A percentile compares a stretch with the other conserved stretches of the same genome.
phyloP scores from a whole-genome alignment of 2,329 filamentous ascomycete species.

The Fusarium praegraminearum region DNA sequence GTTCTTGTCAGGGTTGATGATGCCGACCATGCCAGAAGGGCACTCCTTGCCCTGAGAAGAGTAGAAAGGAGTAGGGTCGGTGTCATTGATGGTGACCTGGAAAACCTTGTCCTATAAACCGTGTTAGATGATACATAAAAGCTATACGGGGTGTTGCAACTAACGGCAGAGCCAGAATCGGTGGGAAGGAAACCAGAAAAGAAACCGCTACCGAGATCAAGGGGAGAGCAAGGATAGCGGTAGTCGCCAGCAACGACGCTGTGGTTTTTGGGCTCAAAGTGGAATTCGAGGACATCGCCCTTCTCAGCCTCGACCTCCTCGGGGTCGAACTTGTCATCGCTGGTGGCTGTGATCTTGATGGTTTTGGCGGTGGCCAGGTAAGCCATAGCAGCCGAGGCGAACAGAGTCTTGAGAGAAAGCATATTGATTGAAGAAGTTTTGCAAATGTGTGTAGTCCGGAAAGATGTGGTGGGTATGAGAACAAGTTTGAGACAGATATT shows the following conservation, averaged over 20 bases:
- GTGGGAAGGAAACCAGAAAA: constrained; percentile 54
- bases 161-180: constrained; percentile 48
- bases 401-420: constrained; percentile 47
- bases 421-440: constrained; percentile 36
- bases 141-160: background rate
- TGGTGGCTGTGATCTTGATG: constrained; percentile 52
- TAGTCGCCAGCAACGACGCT: constrained; percentile 55
- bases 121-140: constrained; percentile 15
- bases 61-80: constrained; percentile 54
- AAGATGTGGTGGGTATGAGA: background rate
- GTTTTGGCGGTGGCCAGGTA: constrained; percentile 49
- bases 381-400: constrained; percentile 45
- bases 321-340: constrained; percentile 52
- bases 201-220: constrained; percentile 52
- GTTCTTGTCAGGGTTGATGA: constrained; percentile 52
- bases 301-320: constrained; percentile 49
- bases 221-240: constrained; percentile 52
- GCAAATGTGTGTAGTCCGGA: background rate
- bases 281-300: constrained; percentile 55
- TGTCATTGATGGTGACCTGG: constrained; percentile 51
- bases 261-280: constrained; percentile 54
- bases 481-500: background rate
- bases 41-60: constrained; percentile 56
- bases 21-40: constrained; percentile 55
- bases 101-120: constrained; percentile 51